Evolutionary conservation across 805 yeast genomes (phyloP).

Genomic region (Barnettozyma californica): DNA sequence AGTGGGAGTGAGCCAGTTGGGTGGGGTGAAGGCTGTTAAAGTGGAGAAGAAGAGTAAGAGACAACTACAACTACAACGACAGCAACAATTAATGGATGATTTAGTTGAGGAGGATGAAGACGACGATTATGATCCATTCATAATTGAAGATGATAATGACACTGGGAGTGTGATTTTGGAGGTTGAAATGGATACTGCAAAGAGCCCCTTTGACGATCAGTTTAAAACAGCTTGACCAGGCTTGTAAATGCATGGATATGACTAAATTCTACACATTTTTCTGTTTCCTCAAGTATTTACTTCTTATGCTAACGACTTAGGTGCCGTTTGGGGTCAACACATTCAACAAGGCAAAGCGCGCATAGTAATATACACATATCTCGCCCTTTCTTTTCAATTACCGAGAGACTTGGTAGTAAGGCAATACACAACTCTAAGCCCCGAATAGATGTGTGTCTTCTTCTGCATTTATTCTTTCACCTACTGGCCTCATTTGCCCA

Average conservation of each 20-base stretch:
- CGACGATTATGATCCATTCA: slow-evolving; percentile 25
- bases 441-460: too few species aligned
- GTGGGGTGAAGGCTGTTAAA: slow-evolving; percentile 23
- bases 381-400: too few species aligned
- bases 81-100: slow-evolving; percentile 8
- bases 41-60: slow-evolving; percentile 12
- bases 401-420: too few species aligned
- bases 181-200: slow-evolving; percentile 23
- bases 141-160: slow-evolving; percentile 19
- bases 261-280: too few species aligned
- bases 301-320: too few species aligned
- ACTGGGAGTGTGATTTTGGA: slow-evolving; percentile 23
- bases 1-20: slow-evolving; percentile 20
- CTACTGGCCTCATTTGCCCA: too few species aligned
- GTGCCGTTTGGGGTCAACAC: too few species aligned
- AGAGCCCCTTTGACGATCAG: slow-evolving; percentile 13
- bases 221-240: neutral
- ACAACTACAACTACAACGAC: neutral
- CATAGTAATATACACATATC: too few species aligned
- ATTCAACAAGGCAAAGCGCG: too few species aligned
- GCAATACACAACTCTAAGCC: too few species aligned
- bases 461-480: too few species aligned
- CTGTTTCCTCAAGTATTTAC: too few species aligned
- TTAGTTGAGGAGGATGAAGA: slow-evolving; percentile 15
- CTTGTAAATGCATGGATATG: neutral